phyloP scores from a whole-genome alignment of 192 early-diverging fungal genomes.

The Coemansia sp. region DNA sequence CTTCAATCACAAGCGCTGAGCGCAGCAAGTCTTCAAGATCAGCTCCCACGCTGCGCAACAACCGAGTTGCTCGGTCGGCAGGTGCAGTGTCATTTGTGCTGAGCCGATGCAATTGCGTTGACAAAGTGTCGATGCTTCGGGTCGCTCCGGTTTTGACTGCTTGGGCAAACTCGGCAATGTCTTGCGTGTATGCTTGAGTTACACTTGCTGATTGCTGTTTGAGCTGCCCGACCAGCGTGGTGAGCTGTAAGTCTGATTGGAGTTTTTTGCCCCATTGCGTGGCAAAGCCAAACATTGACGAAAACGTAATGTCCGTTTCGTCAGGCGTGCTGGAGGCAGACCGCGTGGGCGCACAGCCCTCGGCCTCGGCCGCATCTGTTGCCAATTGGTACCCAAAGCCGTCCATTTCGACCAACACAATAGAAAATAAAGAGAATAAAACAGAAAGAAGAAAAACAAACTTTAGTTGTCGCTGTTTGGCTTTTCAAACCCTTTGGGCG shows the following conservation, averaged over 20 bases:
- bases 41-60: conserved; percentile 16
- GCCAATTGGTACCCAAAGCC: conserved; percentile 35
- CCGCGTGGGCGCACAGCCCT: conserved; percentile 22
- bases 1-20: conserved; percentile 53
- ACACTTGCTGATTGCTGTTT: conserved; percentile 49
- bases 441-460: conserved; percentile 4
- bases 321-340: not conserved
- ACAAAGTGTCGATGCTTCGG: conserved; percentile 42
- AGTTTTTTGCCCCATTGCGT: conserved; percentile 48
- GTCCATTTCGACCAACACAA: conserved; percentile 25
- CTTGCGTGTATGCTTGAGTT: conserved; percentile 47
- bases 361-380: conserved; percentile 44
- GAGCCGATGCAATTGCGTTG: conserved; percentile 30
- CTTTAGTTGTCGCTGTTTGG: conserved; percentile 19
- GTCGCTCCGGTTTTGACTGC: conserved; percentile 37
- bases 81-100: conserved; percentile 9
- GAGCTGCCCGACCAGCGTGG: conserved; percentile 40
- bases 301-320: not conserved
- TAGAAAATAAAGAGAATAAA: conserved; percentile 5
- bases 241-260: conserved; percentile 32
- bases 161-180: conserved; percentile 49
- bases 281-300: conserved; percentile 40
- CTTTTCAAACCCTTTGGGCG: conserved; percentile 52
- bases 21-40: conserved; percentile 47
- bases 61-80: conserved; percentile 1